Base-by-base conservation (phyloP, 768 basidiomycete genomes). In the Xerocomus spinulosus region DNA sequence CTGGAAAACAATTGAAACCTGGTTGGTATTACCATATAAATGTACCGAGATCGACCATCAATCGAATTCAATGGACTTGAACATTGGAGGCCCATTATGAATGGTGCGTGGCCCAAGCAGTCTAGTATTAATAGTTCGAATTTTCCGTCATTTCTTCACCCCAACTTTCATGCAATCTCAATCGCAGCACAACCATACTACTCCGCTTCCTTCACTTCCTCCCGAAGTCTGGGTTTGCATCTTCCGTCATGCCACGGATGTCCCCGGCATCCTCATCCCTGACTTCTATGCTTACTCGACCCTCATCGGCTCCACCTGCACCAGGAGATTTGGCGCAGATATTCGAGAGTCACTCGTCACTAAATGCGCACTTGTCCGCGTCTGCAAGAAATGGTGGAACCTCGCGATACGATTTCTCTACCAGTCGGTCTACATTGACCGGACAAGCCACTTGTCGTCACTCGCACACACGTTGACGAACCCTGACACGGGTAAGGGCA, bases 351-450 rank as follows among this genome's bases (percentile, higher is more conserved):
- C 62, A 3, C 52, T 65, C 20, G 5, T 64, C 33, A 66, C 64
- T 21, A 60, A 61, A 25, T 53, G 57, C 8, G 47, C 52, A 25
- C 50, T 65, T 21, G 64, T 66, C 2, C 58, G 60, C 12, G 64
- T 65, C 26, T 66, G 60, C 51, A 64, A 40, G 38, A 55, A 48
- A 42, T 65, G 63, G 63, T 61, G 54, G 52, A 48, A 57, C 38
- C 41, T 66, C 21, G 60, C 64, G 17, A 33, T 45, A 9, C 57
- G 52, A 2, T 50, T 43, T 29, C 62, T 65, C 28, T 62, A 66
- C 33, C 40, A 37, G 34, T 57, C 64, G 10, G 49, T 65, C 1
- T 58, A 55, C 26, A 50, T 65, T 2, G 51, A 62, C 1, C 55
- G 56, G 21, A 42, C 29, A 17, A 54, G 51, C 18, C 55, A 32